Evolutionary conservation across 768 basidiomycete genomes (phyloP), one percentile per base, ranked within the genome.

Genomic region (Suillus placidus): DNA sequence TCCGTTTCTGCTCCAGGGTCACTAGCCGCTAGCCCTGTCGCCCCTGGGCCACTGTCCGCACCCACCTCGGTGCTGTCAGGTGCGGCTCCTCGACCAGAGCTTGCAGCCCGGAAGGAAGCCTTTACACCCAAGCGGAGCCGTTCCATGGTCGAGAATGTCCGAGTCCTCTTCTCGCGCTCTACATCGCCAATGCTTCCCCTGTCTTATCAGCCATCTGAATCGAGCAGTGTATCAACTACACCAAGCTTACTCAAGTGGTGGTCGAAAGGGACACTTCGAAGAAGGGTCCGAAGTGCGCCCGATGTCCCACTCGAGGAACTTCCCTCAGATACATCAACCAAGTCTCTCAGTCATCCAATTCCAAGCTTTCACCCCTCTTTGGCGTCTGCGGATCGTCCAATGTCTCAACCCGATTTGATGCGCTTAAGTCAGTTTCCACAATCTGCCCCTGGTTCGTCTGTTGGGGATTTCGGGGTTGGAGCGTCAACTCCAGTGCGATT

Each of bases 121-220:
- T 76, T 63, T 58, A 69, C 67, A 32, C 83, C 82, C 13, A 82
- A 82, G 67, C 79, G 83, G 49, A 77, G 81, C 60, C 79, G 83
- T 34, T 88, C 86, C 16, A 81, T 91, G 75, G 84, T 87, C 56
- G 86, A 83, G 68, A 88, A 87, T 69, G 85, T 91, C 64, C 84
- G 82, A 69, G 85, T 81, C 23, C 79, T 91, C 61, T 89, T 91
- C 69, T 79, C 85, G 60, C 84, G 83, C 1, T 75, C 85, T 6
- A 64, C 71, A 16, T 82, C 85, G 18, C 80, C 85, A 6, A 70
- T 77, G 54, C 68, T 76, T 40, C 68, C 76, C 6, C 65, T 79
- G 67, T 71, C 69, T 56, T 73, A 72, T 10, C 71, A 70, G 34
- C 60, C 71, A 30, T 79, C 77, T 40, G 64, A 70, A 16, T 70